Conservation (phyloP, 2,329 filamentous ascomycete species). For the Colletotrichum liaoningense region DNA sequence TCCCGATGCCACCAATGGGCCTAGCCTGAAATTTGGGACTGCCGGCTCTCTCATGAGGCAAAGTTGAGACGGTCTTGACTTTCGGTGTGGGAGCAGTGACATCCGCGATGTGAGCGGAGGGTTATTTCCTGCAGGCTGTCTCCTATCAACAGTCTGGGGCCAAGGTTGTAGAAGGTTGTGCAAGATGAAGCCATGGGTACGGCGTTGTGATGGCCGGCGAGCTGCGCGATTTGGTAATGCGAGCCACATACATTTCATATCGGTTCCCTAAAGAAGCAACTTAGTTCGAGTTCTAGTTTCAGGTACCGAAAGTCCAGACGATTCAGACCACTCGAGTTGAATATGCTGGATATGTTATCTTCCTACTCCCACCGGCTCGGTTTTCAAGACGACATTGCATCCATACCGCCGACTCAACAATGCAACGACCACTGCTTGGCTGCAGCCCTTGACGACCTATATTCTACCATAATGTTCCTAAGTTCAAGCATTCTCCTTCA, state of each 20-base stretch:
- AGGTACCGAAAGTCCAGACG: constrained; percentile 8
- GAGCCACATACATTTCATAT: not conserved
- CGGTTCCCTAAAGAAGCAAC: constrained; percentile 1
- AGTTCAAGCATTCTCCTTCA: too few relatives aligned
- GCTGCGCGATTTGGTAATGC: not conserved
- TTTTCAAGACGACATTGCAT: not conserved
- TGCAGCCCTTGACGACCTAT: not conserved
- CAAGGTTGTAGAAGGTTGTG: not conserved
- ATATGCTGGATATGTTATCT: not conserved
- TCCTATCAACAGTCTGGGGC: not conserved
- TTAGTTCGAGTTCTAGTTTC: constrained; percentile 17
- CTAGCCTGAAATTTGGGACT: constrained; percentile 2
- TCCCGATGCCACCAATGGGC: constrained; percentile 1
- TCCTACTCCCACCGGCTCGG: not conserved
- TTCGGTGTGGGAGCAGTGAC: constrained; percentile 1
- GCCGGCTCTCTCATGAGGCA: constrained; percentile 22
- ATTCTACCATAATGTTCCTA: too few relatives aligned
- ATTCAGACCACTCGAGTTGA: constrained; percentile 6
- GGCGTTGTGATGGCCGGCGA: not conserved
- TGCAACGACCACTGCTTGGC: not conserved
- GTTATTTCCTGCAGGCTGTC: not conserved
- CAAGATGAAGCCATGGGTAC: constrained; percentile 5
- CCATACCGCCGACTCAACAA: not conserved
- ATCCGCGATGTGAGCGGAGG: not conserved
- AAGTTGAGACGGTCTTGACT: constrained; percentile 28